phyloP scores from a whole-genome alignment of 116 monocot genomes.

The Phalaenopsis hybrid region DNA sequence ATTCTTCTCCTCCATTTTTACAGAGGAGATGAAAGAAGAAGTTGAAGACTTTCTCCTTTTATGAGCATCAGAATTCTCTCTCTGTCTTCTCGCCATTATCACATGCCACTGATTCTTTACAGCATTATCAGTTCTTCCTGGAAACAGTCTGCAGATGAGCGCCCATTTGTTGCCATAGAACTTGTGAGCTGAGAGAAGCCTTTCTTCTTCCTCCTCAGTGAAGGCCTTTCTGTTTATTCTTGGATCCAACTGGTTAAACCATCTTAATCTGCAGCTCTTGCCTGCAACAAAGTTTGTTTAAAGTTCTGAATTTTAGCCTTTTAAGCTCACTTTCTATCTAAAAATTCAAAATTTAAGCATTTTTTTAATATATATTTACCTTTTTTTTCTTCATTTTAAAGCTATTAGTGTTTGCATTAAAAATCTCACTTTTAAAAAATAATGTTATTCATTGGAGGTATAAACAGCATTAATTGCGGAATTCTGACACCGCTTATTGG shows the following conservation, averaged over 20 bases:
- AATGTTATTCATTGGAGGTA: too few relatives aligned
- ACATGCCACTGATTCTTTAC: slow-evolving; percentile 57
- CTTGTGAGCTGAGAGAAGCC: slow-evolving; percentile 29
- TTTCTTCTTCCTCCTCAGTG: slow-evolving; percentile 37
- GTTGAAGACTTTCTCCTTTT: slow-evolving; percentile 8
- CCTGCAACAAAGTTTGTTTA: slow-evolving; percentile 6
- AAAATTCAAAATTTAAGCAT: too few relatives aligned
- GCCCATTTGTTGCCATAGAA: too few relatives aligned
- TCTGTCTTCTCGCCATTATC: slow-evolving; percentile 33
- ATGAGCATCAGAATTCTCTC: slow-evolving; percentile 13
- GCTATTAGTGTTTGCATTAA: too few relatives aligned
- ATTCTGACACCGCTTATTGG: too few relatives aligned
- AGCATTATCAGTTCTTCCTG: slow-evolving; percentile 42
- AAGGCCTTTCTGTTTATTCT: slow-evolving; percentile 34
- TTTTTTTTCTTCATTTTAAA: too few relatives aligned
- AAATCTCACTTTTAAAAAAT: too few relatives aligned
- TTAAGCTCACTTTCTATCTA: too few relatives aligned
- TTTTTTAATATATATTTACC: too few relatives aligned
- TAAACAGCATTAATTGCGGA: too few relatives aligned
- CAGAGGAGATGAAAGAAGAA: neutral
- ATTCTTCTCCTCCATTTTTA: too few relatives aligned
- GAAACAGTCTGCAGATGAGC: slow-evolving; percentile 34
- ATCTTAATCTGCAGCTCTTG: slow-evolving; percentile 48
- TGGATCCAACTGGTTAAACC: slow-evolving; percentile 46
- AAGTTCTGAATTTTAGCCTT: too few relatives aligned